Base-by-base conservation (phyloP, 495 filamentous ascomycete species). In the Extremus antarcticus region DNA sequence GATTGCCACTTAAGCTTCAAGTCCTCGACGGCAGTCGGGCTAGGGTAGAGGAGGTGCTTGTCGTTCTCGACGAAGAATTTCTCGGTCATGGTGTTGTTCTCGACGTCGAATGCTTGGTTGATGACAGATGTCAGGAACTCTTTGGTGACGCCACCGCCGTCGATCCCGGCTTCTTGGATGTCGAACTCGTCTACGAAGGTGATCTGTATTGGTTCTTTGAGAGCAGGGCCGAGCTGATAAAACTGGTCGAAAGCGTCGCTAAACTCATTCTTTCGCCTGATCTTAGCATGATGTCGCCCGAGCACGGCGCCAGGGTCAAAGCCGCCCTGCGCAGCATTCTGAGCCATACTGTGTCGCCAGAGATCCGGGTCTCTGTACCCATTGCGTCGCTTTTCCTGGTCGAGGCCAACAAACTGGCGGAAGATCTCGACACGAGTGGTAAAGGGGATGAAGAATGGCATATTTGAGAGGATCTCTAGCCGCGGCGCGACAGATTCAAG, bases 191-290 rank as follows among this genome's bases (percentile, higher is more conserved):
- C 92, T 16, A 95, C 87, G 62, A 97, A 99, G 15, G 86, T 91
- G 61, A 99, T 97, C 66, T 95, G 90, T 21, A 99, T 96, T 0
- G 94, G 92, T 65, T 99, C 91, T 64, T 97, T 97, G 53, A 99
- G 73, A 0, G 83, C 83, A 16, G 88, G 86, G 0, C 83, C 84
- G 4, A 97, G 76, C 1, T 75, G 66, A 67, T 94, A 96, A 61
- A 94, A 96, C 51, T 91, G 79, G 3, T 83, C 73, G 65, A 84
- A 87, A 0, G 94, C 92, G 70, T 95, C 90, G 21, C 85, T 76
- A 64, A 97, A 97, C 20, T 92, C 74, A 58, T 82, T 77, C 48
- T 89, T 86, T 49, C 92, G 75, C 43, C 79, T 76, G 51, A 99
- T 92, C 47, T 80, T 82, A 1, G 90, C 92, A 51, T 88, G 80